Conservation (phyloP, 306 rosid species). For the peach (Prunus persica) region Prunus_persica_NCBIv2 NC_034014.1:22524501-22525000, state of each 20-base stretch:
- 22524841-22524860: not conserved
- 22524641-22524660: constrained; percentile 32
- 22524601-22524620: constrained; percentile 44
- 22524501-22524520: no score
- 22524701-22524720: not conserved
- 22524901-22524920: constrained; percentile 28
- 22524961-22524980: constrained; percentile 15
- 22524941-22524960: constrained; percentile 28
- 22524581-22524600: constrained; percentile 48
- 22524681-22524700: constrained; percentile 52
- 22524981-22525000: not conserved
- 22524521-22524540: no score
- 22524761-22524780: constrained; percentile 38
- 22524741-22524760: constrained; percentile 7
- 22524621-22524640: constrained; percentile 50
- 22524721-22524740: not conserved
- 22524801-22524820: not conserved
- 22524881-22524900: constrained; percentile 12
- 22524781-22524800: constrained; percentile 50
- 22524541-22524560: no score
- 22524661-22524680: constrained; percentile 49
- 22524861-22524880: not conserved
- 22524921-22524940: constrained; percentile 23
- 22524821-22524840: not conserved
- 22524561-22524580: constrained; percentile 3